Evolutionary conservation across 225 moss, liverwort and hornwort species (phyloP), one percentile per base, ranked within the genome.

Genomic region (Sphagnum contortum): DNA sequence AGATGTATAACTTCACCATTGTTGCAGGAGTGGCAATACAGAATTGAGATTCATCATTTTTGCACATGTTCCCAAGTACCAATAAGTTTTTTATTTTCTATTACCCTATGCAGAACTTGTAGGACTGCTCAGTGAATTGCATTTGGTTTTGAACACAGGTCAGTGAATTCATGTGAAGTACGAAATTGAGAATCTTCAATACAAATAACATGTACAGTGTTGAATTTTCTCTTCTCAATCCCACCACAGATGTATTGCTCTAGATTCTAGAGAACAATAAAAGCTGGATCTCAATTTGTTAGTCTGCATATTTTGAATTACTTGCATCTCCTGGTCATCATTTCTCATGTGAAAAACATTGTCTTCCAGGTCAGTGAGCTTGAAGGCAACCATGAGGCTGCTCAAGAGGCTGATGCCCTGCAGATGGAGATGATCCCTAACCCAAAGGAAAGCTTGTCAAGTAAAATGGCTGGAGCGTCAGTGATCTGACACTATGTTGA

Each of bases 111-210:
- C 29, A 29, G 29, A 29, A 29, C 29, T 29, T 1, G 29, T 29
- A 29, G 29, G 29, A 29, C 29, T 29, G 29, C 29, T 29, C 0
- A 0, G 0, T 29, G 29, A 0, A 29, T 29, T 29, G 29, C 29
- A 0, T 29, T 29, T 29, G 29, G 58, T 12, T 12, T 64, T 51
- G 45, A 71, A 48, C 70, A 73, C 85, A 94, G 94, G 89, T 98
- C 57, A 78, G 69, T 12, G 98, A 98, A 70, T 98, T 98, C 78
- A 98, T 93, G 79, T 98, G 93, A 48, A 98, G 93, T 54, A 78
- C 93, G 73, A 98, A 98, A 74, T 98, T 98, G 77, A 98, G 93
- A 73, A 98, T 98, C 62, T 93, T 98, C 91, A 98, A 98, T 76
- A 98, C 98, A 51, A 98, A 98, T 75, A 98, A 98, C 70, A 83